phyloP scores from a whole-genome alignment of 2,329 filamentous ascomycete species.

The Penicillium sp. region DNA sequence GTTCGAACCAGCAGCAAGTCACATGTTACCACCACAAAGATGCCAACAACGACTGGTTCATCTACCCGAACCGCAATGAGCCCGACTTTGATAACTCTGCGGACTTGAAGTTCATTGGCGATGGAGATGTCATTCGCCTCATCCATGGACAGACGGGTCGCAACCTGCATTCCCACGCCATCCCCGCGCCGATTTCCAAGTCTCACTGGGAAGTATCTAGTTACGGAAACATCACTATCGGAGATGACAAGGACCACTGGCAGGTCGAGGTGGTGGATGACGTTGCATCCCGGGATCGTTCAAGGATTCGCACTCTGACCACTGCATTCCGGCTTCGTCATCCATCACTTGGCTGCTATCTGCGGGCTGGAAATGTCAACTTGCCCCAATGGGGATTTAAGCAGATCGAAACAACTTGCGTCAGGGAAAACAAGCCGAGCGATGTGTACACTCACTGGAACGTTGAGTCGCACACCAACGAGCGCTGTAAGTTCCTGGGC shows the following conservation, averaged over 20 bases:
- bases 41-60: constrained; percentile 99
- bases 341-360: constrained; percentile 77
- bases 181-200: constrained; percentile 84
- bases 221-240: constrained; percentile 92
- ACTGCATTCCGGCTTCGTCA: constrained; percentile 88
- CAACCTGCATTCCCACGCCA: constrained; percentile 91
- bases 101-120: constrained; percentile 68
- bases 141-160: constrained; percentile 94
- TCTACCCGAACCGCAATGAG: constrained; percentile 85
- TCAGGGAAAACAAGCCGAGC: constrained; percentile 83
- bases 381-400: constrained; percentile 99
- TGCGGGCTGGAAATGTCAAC: constrained; percentile 91
- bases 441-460: constrained; percentile 99
- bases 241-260: constrained; percentile 98
- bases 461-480: constrained; percentile 89
- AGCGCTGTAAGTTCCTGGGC: constrained; percentile 64
- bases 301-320: constrained; percentile 81
- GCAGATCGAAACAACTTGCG: constrained; percentile 95
- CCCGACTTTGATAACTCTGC: constrained; percentile 65
- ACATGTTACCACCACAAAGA: constrained; percentile 99
- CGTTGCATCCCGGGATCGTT: constrained; percentile 78
- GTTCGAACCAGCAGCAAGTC: constrained; percentile 89
- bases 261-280: constrained; percentile 85
- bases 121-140: constrained; percentile 74
- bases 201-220: constrained; percentile 86